Conservation (phyloP, 495 filamentous ascomycete genomes). For the Hypoxylon perforatum region DNA sequence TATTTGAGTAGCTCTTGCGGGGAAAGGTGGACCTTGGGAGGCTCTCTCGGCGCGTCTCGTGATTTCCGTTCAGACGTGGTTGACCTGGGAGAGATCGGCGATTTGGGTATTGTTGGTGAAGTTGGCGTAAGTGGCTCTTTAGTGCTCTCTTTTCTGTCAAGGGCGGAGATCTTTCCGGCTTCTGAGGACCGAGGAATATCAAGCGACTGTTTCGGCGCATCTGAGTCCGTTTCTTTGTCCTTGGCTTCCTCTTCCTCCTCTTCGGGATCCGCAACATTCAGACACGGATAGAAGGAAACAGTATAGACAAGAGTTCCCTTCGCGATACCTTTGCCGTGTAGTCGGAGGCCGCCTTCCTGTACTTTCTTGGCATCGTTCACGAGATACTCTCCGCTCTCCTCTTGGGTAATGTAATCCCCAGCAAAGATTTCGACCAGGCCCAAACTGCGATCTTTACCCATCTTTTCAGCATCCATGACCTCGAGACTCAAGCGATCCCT, state of each 20-base stretch:
- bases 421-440: conserved; percentile 80
- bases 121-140: conserved; percentile 49
- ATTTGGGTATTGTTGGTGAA: conserved; percentile 42
- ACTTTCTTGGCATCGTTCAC: conserved; percentile 78
- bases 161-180: conserved; percentile 51
- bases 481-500: conserved; percentile 88
- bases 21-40: conserved; percentile 80
- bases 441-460: conserved; percentile 87
- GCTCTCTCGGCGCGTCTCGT: conserved; percentile 67
- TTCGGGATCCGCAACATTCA: conserved; percentile 90
- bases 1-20: conserved; percentile 83
- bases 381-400: conserved; percentile 82
- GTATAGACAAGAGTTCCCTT: conserved; percentile 90
- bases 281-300: conserved; percentile 86
- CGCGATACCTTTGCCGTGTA: conserved; percentile 70
- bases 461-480: conserved; percentile 94
- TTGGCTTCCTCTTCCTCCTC: conserved; percentile 71
- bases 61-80: conserved; percentile 60
- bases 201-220: conserved; percentile 47
- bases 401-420: conserved; percentile 81
- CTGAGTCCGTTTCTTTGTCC: conserved; percentile 49
- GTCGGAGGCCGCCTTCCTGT: conserved; percentile 69
- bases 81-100: conserved; percentile 40
- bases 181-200: conserved; percentile 53
- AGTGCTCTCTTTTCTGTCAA: conserved; percentile 46